Percentiles rank a stretch among this genome's conserved stretches.
Evolutionary conservation across 2,329 filamentous ascomycete species (phyloP).

Genomic region (Ramichloridium luteum): DNA sequence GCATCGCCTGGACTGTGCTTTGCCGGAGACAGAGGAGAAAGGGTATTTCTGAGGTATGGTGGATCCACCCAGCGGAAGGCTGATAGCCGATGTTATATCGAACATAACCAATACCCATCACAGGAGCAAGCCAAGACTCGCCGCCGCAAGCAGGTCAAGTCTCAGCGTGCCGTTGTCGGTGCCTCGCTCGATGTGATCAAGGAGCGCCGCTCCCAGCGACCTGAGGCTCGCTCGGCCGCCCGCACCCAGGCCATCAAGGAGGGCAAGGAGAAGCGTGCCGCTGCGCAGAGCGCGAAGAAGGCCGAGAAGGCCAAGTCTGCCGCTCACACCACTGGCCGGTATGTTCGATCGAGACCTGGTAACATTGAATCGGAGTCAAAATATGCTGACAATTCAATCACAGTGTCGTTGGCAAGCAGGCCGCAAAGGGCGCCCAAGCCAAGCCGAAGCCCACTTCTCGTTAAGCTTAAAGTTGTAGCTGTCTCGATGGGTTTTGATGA

Average conservation of each 20-base stretch:
- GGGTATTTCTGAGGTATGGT: constrained; percentile 98
- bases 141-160: constrained; percentile 93
- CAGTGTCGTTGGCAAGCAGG: constrained; percentile 84
- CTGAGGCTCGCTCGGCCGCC: constrained; percentile 87
- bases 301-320: constrained; percentile 96
- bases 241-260: constrained; percentile 87
- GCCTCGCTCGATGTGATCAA: constrained; percentile 99
- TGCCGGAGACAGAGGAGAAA: constrained; percentile 99
- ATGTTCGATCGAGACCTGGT: constrained; percentile 5
- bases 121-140: constrained; percentile 99
- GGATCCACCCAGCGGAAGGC: neutral
- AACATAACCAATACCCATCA: constrained; percentile 21
- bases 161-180: constrained; percentile 97
- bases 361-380: constrained; percentile 1
- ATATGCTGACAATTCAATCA: constrained; percentile 5
- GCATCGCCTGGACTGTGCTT: constrained; percentile 96
- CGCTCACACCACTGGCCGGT: constrained; percentile 53
- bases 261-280: constrained; percentile 96
- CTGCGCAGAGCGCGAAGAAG: constrained; percentile 85
- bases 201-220: constrained; percentile 90
- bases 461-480: constrained; percentile 39
- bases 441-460: constrained; percentile 82
- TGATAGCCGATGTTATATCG: neutral
- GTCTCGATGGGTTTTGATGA: constrained; percentile 4
- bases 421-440: constrained; percentile 74